A percentile compares a stretch with the other conserved stretches of the same genome.
phyloP scores from a whole-genome alignment of 768 basidiomycete species.

The Multifurca ochricompacta region DNA sequence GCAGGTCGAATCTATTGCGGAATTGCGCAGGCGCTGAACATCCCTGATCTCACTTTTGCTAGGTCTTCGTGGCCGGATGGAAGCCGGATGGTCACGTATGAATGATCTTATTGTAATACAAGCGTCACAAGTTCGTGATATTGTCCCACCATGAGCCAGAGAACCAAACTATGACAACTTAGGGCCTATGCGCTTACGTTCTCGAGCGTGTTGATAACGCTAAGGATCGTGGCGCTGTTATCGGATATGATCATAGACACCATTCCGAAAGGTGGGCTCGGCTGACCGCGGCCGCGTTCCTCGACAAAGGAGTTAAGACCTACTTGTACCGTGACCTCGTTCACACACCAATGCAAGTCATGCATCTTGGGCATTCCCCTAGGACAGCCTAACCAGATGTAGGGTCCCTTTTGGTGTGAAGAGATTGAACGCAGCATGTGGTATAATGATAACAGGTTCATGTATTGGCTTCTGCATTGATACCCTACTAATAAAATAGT shows the following conservation, averaged over 20 bases:
- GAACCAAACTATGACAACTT: not conserved
- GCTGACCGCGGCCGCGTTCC: constrained; percentile 65
- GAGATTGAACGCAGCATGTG: constrained; percentile 60
- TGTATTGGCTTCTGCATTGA: not conserved
- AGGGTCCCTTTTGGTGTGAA: constrained; percentile 80
- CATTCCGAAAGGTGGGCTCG: constrained; percentile 73
- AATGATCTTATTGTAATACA: constrained; percentile 81
- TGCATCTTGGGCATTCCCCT: not conserved
- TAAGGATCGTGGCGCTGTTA: constrained; percentile 56
- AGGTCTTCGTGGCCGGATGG: constrained; percentile 79
- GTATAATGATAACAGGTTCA: constrained; percentile 84
- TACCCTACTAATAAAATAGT: constrained; percentile 5
- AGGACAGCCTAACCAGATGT: not conserved
- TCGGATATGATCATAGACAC: constrained; percentile 82
- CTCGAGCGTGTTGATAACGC: constrained; percentile 46
- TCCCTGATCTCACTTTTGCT: not conserved
- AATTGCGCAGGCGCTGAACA: not conserved
- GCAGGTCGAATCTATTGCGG: constrained; percentile 44
- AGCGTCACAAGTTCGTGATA: constrained; percentile 56
- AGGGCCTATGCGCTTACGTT: constrained; percentile 77
- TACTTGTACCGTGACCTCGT: constrained; percentile 63
- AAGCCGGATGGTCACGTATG: constrained; percentile 87
- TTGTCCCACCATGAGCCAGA: not conserved
- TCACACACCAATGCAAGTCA: constrained; percentile 68
- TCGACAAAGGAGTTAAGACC: constrained; percentile 55